Conservation (phyloP, 1,284 basidiomycete species). For the Dichomitus squalens region DNA sequence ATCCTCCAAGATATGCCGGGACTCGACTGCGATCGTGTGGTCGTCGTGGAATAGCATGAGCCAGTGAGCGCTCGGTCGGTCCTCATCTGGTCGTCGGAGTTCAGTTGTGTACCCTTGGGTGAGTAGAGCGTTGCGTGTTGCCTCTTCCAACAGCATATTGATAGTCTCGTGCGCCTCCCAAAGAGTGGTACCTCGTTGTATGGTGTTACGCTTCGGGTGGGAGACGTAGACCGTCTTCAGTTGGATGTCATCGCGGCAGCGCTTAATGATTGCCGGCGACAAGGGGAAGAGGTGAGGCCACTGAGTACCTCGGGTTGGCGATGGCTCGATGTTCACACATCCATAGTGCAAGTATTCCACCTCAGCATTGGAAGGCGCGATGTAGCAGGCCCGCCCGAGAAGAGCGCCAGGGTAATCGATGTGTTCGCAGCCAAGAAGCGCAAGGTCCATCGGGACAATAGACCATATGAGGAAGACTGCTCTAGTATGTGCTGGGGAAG, state of each 20-base stretch:
- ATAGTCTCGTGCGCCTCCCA: not conserved
- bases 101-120: not conserved
- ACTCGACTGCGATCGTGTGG: not conserved
- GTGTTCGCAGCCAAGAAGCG: not conserved
- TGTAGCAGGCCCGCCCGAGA: not conserved
- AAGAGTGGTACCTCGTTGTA: too few relatives aligned
- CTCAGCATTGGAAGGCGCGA: not conserved
- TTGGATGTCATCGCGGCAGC: too few relatives aligned
- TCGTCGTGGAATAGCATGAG: not conserved
- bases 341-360: not conserved
- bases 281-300: not conserved
- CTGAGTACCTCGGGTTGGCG: too few relatives aligned
- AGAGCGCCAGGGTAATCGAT: too few relatives aligned
- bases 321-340: not conserved
- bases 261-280: not conserved
- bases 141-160: not conserved
- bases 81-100: not conserved
- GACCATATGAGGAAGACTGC: too few relatives aligned
- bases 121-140: not conserved
- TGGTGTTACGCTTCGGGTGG: not conserved
- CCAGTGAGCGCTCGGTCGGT: too few relatives aligned
- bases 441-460: not conserved
- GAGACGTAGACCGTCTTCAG: too few relatives aligned
- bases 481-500: not conserved
- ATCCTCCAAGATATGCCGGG: too few relatives aligned